Evolutionary conservation across 345 rosid genomes (phyloP).

Genomic region (Murraya paniculata): DNA sequence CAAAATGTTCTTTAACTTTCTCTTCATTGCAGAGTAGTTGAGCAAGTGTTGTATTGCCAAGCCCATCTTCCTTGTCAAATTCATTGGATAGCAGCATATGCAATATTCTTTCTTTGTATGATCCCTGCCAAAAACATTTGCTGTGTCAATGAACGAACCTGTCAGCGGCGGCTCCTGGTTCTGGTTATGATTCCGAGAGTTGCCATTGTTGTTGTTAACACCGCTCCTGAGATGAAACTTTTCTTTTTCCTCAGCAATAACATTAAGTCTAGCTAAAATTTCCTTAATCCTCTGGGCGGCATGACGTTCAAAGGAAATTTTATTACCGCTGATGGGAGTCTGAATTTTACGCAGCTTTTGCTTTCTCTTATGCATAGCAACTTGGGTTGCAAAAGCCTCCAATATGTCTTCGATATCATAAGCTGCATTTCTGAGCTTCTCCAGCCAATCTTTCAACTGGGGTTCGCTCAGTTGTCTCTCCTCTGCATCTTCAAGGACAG

Average conservation of each 20-base stretch:
- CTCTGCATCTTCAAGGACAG: constrained; percentile 10
- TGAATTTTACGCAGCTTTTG: background rate
- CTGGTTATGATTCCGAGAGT: no score
- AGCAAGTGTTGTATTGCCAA: constrained; percentile 24
- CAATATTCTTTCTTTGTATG: background rate
- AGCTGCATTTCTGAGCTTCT: constrained; percentile 8
- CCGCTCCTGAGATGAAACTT: background rate
- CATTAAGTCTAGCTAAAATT: background rate
- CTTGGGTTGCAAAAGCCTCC: background rate
- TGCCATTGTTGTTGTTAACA: background rate
- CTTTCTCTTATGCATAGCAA: background rate
- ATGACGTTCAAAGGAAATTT: background rate
- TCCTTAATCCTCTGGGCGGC: constrained; percentile 15
- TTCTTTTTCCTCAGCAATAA: constrained; percentile 1
- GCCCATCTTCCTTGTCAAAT: constrained; percentile 3
- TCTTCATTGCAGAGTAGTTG: constrained; percentile 11
- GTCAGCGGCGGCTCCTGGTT: background rate
- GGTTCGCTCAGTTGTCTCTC: background rate
- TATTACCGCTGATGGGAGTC: background rate
- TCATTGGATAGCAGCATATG: constrained; percentile 5
- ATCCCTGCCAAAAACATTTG: constrained; percentile 16
- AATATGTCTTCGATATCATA: background rate
- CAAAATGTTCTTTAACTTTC: background rate
- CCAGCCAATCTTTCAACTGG: constrained; percentile 4
- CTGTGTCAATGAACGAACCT: background rate